Conservation (phyloP, 306 rosid species). For the Quercus alba region DNA sequence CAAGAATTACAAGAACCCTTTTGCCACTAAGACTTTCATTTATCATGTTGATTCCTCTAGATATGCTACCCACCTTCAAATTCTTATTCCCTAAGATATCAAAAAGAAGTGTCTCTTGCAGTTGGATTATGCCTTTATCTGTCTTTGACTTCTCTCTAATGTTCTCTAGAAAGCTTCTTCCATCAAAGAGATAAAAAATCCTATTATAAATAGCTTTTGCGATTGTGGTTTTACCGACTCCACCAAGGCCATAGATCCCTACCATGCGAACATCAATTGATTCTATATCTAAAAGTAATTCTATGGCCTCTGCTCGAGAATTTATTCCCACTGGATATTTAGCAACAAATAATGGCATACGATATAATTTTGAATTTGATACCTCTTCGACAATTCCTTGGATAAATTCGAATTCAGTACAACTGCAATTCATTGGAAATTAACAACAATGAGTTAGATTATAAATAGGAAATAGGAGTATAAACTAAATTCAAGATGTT, state of each 20-base stretch:
- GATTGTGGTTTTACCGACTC: constrained; percentile 27
- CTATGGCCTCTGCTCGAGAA: neutral
- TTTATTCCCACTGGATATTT: neutral
- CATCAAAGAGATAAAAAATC: neutral
- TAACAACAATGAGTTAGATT: neutral
- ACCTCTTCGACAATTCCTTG: neutral
- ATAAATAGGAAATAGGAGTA: neutral
- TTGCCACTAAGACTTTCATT: neutral
- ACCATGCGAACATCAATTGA: neutral
- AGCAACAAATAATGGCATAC: neutral
- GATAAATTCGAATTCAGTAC: neutral
- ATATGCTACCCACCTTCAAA: neutral
- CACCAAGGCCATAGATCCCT: constrained; percentile 35
- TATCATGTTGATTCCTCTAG: too few species aligned
- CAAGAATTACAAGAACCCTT: neutral
- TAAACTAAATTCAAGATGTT: too few species aligned
- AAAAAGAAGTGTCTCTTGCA: neutral
- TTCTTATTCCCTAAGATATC: neutral
- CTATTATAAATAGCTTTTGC: neutral
- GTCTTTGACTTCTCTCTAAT: neutral
- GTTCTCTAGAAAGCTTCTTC: neutral
- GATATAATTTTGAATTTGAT: neutral
- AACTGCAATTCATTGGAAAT: neutral
- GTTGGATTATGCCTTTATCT: neutral
- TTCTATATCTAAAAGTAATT: neutral